Base-by-base conservation (phyloP, 495 filamentous ascomycete species). In the Cladorrhinum samala region DNA sequence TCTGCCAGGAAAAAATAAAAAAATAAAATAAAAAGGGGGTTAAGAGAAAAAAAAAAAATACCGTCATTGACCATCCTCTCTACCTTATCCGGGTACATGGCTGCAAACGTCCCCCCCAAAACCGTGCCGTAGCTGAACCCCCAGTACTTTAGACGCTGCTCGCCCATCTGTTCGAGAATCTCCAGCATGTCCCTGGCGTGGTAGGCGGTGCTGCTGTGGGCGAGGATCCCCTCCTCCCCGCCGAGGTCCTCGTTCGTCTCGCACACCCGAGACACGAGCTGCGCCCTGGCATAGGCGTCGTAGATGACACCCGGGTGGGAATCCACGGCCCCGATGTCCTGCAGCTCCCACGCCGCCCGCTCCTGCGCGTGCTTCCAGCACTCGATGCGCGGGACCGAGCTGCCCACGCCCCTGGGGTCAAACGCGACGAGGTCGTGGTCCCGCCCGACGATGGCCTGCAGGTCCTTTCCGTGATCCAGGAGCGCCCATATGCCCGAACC, bases 101-200 rank as follows among this genome's bases (percentile, higher is more conserved):
- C 62, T 7, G 76, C 76, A 50, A 78, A 77, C 0, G 77, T 79
- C 9, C 65, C 68, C 9, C 80, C 80, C 14, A 83, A 59, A 9
- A 75, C 64, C 20, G 75, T 78, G 16, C 78, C 78, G 50, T 80
- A 81, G 37, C 72, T 75, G 25, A 79, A 79, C 8, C 77, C 77
- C 77, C 77, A 80, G 55, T 79, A 81, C 48, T 68, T 74, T 2
- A 81, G 53, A 52, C 72, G 75, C 19, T 65, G 57, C 45, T 72
- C 54, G 7, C 65, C 68, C 24, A 63, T 56, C 46, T 68, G 64
- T 25, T 68, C 58, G 21, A 67, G 48, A 33, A 73, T 72, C 36
- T 71, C 68, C 7, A 74, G 60, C 69, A 75, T 62, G 50, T 77
- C 73, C 38, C 70, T 59, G 0, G 70, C 71, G 30, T 71, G 69